Evolutionary conservation across 306 rosid genomes (phyloP).

Genomic region (Corylus heterophylla): DNA sequence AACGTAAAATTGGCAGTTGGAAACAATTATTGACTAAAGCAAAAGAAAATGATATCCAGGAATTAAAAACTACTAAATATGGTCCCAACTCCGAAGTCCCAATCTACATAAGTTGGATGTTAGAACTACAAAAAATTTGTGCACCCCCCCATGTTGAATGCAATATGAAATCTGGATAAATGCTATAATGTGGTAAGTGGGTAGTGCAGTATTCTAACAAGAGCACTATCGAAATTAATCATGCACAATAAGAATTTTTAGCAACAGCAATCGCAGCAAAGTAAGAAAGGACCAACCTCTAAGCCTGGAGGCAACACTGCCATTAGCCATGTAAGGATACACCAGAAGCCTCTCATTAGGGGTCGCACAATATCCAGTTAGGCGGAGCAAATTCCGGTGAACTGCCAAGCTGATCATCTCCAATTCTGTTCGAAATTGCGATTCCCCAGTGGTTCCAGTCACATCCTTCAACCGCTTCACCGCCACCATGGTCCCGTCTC

Average conservation of each 20-base stretch:
- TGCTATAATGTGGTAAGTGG: too few relatives aligned
- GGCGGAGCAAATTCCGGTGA: slow-evolving; percentile 81
- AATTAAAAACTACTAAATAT: not conserved
- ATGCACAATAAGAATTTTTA: not conserved
- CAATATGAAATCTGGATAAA: too few relatives aligned
- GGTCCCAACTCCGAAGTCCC: too few relatives aligned
- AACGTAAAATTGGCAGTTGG: not conserved
- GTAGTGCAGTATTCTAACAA: not conserved
- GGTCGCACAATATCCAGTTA: slow-evolving; percentile 87
- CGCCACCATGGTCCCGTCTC: slow-evolving; percentile 79
- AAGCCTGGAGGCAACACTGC: slow-evolving; percentile 92
- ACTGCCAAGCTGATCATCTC: slow-evolving; percentile 99
- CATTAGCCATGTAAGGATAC: slow-evolving; percentile 95
- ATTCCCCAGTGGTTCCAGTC: slow-evolving; percentile 83
- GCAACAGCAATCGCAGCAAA: not conserved
- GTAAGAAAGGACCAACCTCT: slow-evolving; percentile 59
- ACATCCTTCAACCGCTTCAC: slow-evolving; percentile 95
- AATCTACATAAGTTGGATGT: too few relatives aligned
- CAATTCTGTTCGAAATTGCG: slow-evolving; percentile 85
- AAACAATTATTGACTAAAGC: not conserved
- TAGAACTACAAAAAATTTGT: too few relatives aligned
- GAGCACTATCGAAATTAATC: not conserved
- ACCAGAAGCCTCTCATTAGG: slow-evolving; percentile 82
- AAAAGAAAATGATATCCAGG: not conserved
- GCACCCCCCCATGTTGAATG: too few relatives aligned